Conservation (phyloP, 208 protist species). For the Trypanosoma brucei region DNA sequence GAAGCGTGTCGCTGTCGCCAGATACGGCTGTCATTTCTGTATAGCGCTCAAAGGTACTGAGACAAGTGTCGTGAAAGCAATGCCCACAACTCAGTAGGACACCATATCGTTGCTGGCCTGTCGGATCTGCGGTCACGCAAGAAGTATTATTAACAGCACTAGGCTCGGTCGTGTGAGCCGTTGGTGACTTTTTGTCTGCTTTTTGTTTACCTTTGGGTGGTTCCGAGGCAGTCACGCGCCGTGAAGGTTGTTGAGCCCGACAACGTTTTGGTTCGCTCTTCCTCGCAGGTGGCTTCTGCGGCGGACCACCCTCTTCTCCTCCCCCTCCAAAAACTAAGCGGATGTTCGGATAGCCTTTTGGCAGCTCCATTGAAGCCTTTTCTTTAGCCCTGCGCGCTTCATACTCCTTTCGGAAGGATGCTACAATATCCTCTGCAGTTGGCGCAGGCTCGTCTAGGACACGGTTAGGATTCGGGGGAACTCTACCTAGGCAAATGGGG, state of each 20-base stretch:
- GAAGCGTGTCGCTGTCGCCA: slow-evolving; percentile 1
- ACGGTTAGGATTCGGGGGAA: slow-evolving; percentile 18
- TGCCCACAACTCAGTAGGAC: slow-evolving; percentile 84
- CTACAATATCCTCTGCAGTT: slow-evolving; percentile 28
- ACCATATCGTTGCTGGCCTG: slow-evolving; percentile 21
- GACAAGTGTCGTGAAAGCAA: slow-evolving; percentile 71
- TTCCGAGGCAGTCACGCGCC: too few relatives aligned
- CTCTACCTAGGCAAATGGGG: slow-evolving; percentile 18
- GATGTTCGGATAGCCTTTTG: background rate
- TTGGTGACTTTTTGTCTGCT: too few relatives aligned
- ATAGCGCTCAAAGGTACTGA: slow-evolving; percentile 70
- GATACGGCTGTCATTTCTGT: slow-evolving; percentile 42
- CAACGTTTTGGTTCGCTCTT: too few relatives aligned
- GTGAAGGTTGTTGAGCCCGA: too few relatives aligned
- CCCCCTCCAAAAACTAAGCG: background rate
- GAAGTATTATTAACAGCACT: background rate
- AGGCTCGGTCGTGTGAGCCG: background rate
- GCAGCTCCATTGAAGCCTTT: slow-evolving; percentile 7
- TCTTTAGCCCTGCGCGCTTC: slow-evolving; percentile 21
- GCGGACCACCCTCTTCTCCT: too few relatives aligned
- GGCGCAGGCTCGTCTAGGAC: slow-evolving; percentile 1
- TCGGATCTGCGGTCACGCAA: background rate
- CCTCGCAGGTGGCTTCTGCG: too few relatives aligned
- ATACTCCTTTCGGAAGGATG: slow-evolving; percentile 35
- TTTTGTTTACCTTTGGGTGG: too few relatives aligned